These are phyloP conservation scores for Acanthamoeba quina DNA, from an alignment of 208 protist genomes.

Conservation along the genomic window DNA sequence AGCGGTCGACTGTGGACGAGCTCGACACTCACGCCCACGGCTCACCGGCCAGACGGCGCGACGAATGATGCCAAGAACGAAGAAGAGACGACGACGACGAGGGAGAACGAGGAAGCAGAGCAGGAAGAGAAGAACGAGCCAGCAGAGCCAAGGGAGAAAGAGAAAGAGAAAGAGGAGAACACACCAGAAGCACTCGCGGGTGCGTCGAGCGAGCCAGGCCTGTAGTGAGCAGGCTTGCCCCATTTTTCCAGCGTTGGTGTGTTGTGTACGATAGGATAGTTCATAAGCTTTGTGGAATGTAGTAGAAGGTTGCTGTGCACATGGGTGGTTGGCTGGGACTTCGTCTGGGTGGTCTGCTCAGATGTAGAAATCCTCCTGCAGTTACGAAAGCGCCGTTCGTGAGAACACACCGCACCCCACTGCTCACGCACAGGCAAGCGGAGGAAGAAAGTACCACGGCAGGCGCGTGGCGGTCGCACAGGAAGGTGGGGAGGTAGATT, in stretches of 20 bases:
- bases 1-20: not conserved
- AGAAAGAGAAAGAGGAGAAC: not conserved
- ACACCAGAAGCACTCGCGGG: too few relatives aligned
- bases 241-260: too few relatives aligned
- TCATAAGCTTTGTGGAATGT: too few relatives aligned
- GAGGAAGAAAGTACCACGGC: not conserved
- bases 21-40: not conserved
- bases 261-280: too few relatives aligned
- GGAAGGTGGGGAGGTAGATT: constrained; percentile 27
- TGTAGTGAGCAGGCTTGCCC: too few relatives aligned
- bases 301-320: too few relatives aligned
- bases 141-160: not conserved
- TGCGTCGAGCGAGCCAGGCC: too few relatives aligned
- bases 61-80: not conserved
- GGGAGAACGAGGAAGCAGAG: not conserved
- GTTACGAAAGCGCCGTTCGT: not conserved
- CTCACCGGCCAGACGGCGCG: not conserved
- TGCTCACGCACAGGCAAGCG: too few relatives aligned
- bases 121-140: not conserved
- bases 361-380: too few relatives aligned
- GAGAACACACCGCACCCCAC: not conserved
- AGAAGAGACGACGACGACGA: not conserved
- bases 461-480: constrained; percentile 30
- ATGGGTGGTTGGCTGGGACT: too few relatives aligned
- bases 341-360: too few relatives aligned